phyloP scores from a whole-genome alignment of 2,329 filamentous ascomycete species.

The Geosmithia flava region DNA sequence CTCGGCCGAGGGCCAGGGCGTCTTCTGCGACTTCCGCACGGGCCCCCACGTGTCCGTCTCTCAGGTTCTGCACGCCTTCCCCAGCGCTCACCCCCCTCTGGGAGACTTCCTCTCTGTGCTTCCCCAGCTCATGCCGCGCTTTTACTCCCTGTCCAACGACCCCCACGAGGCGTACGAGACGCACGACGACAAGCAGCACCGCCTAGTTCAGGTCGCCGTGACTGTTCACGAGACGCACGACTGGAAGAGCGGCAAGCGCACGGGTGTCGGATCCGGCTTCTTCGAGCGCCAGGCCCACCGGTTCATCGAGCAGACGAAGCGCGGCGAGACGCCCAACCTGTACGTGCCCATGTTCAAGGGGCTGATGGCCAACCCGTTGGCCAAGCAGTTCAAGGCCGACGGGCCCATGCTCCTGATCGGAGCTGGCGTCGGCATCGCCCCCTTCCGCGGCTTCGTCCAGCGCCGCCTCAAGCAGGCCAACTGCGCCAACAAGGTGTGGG shows the following conservation, averaged over 20 bases:
- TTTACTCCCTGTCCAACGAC: conserved; percentile 96
- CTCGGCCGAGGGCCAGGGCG: conserved; percentile 79
- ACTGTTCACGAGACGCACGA: conserved; percentile 80
- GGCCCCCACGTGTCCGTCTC: conserved; percentile 74
- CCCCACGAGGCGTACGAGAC: conserved; percentile 65
- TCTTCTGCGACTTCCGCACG: conserved; percentile 89
- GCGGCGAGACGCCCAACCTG: conserved; percentile 49
- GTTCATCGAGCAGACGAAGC: conserved; percentile 55
- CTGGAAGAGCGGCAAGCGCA: conserved; percentile 61
- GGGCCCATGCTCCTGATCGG: conserved; percentile 97
- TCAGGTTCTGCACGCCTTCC: conserved; percentile 84
- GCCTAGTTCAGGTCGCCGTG: conserved; percentile 91
- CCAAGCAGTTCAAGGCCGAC: conserved; percentile 81
- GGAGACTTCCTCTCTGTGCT: conserved; percentile 69
- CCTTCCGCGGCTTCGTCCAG: conserved; percentile 95
- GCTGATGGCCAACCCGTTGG: conserved; percentile 92
- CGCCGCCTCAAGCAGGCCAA: conserved; percentile 87
- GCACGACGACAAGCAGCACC: conserved; percentile 57
- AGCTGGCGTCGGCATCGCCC: conserved; percentile 90
- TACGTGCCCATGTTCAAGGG: conserved; percentile 96
- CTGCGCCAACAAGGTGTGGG: conserved; percentile 96
- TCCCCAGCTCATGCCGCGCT: conserved; percentile 87
- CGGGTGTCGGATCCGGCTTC: conserved; percentile 85
- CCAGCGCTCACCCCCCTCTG: conserved; percentile 78
- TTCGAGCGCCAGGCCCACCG: conserved; percentile 73